These are phyloP conservation scores for Apiotrichum siamense DNA, from an alignment of 1,284 basidiomycete species.

Conservation along the genomic window DNA sequence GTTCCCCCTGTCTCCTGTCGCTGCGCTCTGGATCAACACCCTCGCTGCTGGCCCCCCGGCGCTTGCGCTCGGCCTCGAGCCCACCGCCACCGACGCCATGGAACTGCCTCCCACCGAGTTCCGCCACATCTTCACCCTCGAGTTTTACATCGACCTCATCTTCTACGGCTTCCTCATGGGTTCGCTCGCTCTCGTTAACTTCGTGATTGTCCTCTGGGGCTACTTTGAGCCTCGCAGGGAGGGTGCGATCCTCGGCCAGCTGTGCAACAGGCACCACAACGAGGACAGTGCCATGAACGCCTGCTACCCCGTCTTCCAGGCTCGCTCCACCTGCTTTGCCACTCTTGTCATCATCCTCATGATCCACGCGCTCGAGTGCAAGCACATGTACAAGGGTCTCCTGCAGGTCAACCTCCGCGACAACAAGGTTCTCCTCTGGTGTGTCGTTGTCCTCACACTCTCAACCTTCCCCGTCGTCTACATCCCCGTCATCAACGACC, in stretches of 20 bases:
- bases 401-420: conserved; percentile 53
- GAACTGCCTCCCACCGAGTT: conserved; percentile 52
- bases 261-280: conserved; percentile 51
- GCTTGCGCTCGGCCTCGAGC: conserved; percentile 59
- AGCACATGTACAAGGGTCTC: conserved; percentile 42
- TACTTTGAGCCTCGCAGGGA: conserved; percentile 42
- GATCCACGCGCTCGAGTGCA: conserved; percentile 47
- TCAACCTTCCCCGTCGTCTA: conserved; percentile 45
- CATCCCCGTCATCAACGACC: conserved; percentile 46
- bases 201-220: conserved; percentile 57
- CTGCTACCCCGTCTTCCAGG: conserved; percentile 52
- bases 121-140: conserved; percentile 54
- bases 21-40: conserved; percentile 58
- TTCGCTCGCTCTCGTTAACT: conserved; percentile 53
- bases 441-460: conserved; percentile 38
- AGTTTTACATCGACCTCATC: conserved; percentile 55
- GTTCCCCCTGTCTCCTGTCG: conserved; percentile 63
- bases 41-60: conserved; percentile 56
- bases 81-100: conserved; percentile 57
- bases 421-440: conserved; percentile 56
- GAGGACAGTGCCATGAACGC: conserved; percentile 10
- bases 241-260: conserved; percentile 7
- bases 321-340: conserved; percentile 55
- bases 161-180: conserved; percentile 64
- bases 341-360: conserved; percentile 53